phyloP scores from a whole-genome alignment of 2,329 filamentous ascomycete species.

The Trichoderma arundinaceum region DNA sequence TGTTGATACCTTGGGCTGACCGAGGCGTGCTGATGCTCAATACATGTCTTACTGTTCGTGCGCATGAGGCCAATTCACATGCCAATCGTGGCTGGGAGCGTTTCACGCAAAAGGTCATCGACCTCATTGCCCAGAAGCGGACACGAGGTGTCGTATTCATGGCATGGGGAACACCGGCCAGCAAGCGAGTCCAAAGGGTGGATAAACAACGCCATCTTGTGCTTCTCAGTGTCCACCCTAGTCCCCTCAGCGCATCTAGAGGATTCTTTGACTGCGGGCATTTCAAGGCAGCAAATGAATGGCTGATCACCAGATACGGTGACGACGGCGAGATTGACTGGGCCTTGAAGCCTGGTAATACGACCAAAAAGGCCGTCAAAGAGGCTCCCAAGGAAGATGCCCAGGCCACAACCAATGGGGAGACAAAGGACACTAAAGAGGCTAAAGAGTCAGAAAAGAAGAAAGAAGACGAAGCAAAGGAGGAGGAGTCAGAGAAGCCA shows the following conservation, averaged over 20 bases:
- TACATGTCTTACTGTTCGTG: slow-evolving; percentile 90
- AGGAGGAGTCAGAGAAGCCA: background rate
- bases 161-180: slow-evolving; percentile 89
- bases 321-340: slow-evolving; percentile 83
- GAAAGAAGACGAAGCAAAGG: background rate
- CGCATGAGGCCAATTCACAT: slow-evolving; percentile 86
- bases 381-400: slow-evolving; percentile 39
- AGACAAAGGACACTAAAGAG: slow-evolving; percentile 29
- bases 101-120: slow-evolving; percentile 90
- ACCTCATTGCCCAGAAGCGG: slow-evolving; percentile 78
- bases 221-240: slow-evolving; percentile 86
- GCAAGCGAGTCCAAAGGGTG: slow-evolving; percentile 76
- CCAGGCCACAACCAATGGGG: slow-evolving; percentile 33
- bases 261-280: slow-evolving; percentile 87
- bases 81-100: slow-evolving; percentile 87
- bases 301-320: slow-evolving; percentile 81
- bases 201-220: slow-evolving; percentile 78
- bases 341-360: slow-evolving; percentile 59
- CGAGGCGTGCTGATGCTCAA: slow-evolving; percentile 92
- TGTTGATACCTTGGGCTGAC: slow-evolving; percentile 92
- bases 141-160: slow-evolving; percentile 88
- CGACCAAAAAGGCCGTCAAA: slow-evolving; percentile 41
- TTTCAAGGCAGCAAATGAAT: slow-evolving; percentile 82
- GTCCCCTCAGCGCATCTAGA: slow-evolving; percentile 80
- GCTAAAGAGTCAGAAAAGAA: slow-evolving; percentile 26